phyloP scores from a whole-genome alignment of 176 grass and related monocot genomes.

The Bolboschoenus planiculmis region DNA sequence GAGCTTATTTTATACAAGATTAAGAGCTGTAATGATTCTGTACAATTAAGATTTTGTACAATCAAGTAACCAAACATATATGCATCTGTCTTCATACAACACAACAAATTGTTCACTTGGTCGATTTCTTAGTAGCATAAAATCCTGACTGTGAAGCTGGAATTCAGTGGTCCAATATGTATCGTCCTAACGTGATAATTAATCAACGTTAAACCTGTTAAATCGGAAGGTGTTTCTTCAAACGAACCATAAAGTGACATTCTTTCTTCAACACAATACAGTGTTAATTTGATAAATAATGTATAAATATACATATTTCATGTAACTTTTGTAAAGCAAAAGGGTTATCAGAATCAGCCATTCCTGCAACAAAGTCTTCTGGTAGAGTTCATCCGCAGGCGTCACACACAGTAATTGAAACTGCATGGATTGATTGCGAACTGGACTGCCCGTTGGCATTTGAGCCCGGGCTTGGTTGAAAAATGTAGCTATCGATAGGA shows the following conservation, averaged over 20 bases:
- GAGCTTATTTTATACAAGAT: background rate
- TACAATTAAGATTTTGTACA: background rate
- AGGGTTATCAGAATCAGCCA: background rate
- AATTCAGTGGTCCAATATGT: background rate
- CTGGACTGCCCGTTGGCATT: background rate
- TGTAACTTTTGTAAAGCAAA: background rate
- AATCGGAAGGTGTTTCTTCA: too few species aligned
- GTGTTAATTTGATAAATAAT: background rate
- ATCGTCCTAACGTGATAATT: too few species aligned
- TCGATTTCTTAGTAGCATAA: too few species aligned
- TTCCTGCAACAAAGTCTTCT: background rate
- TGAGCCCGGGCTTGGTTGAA: background rate
- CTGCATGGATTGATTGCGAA: background rate
- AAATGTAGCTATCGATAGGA: background rate
- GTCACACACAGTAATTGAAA: background rate
- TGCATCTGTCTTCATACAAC: too few species aligned
- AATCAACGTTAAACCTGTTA: too few species aligned
- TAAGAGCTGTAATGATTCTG: background rate
- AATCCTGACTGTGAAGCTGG: too few species aligned
- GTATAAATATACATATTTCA: background rate
- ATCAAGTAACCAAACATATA: too few species aligned
- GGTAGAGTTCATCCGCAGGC: background rate
- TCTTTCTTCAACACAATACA: background rate
- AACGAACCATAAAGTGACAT: background rate
- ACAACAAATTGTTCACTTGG: too few species aligned